Evolutionary conservation across 208 protist species (phyloP), one percentile per base, ranked within the genome.

Genomic region (Wallacemonas sp.): DNA sequence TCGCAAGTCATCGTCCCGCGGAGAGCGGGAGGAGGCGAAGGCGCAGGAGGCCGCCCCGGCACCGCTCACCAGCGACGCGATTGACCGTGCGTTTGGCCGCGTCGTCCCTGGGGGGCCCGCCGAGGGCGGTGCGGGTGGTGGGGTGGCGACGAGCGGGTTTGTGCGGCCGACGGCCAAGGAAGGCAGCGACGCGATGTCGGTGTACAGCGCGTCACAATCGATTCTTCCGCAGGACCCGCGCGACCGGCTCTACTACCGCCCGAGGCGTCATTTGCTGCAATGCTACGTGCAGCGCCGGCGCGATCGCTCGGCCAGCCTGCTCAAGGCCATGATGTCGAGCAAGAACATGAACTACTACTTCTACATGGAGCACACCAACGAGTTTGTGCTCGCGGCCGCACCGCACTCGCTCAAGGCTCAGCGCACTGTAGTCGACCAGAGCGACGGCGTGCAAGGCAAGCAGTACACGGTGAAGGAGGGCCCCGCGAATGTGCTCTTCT

Each of bases 131-230:
- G 36, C 36, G 32, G 36, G 33, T 0, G 63, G 63, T n/a, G 38
- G 5, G 16, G 49, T n/a, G 32, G 63, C 10, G 12, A 36, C 20
- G 2, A 18, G 29, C 16, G 49, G 32, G 2, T 44, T 82, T 22
- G 48, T 82, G n/a, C 65, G 62, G 62, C 77, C 77, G 1, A 72
- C 72, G 1, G 33, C 68, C 16, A 82, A 82, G 61, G 68, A 78
- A 39, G 77, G 68, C 26, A 78, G 38, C 61, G 77, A 82, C 52
- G 44, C 72, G 25, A 64, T 71, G 18, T 82, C 77, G 38, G 74
- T 78, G 72, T 82, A 82, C 72, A 82, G 77, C 72, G 57, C 70
- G 59, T 77, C 77, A 23, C 77, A 75, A 49, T 82, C 77, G 7
- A 75, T 78, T 29, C 61, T 82, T 14, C 77, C 77, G 8, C 32